Base-by-base conservation (phyloP, 495 filamentous ascomycete species). In the Chaetomium tenue region DNA sequence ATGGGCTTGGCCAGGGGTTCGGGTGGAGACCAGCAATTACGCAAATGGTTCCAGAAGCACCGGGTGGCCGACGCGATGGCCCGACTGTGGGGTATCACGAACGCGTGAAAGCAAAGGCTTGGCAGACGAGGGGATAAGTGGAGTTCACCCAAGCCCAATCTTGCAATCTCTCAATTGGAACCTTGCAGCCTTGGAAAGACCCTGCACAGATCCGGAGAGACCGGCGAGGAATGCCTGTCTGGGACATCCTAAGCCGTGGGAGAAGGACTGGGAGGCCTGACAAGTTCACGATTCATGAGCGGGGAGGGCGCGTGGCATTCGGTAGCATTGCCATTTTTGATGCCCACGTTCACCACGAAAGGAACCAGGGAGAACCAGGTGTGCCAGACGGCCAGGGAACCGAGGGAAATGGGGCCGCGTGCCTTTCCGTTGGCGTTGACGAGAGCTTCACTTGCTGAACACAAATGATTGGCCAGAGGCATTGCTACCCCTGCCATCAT, bases 31-130 rank as follows among this genome's bases (percentile, higher is more conserved):
- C 58, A 65, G 47, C 63, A 59, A 55, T 64, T 40, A 60, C 61
- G 52, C 52, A 56, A 56, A 37, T 63, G 61, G 61, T 63, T 57
- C 61, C 61, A 63, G 61, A 55, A 55, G 61, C 39, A 40, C 51
- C 48, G 25, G 20, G 50, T 9, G 60, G 60, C 30, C 60, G 60
- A 62, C 60, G 60, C 60, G 60, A 62, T 62, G 60, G 48, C 60
- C 53, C 62, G 54, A 54, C 42, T 57, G 62, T 64, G 55, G 63
- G 63, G 56, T 60, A 47, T 2, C 61, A 44, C 61, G 51, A 33
- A 47, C 51, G 61, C 61, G 61, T 63, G 33, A 61, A 61, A 39
- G 13, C 39, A 63, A 47, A 40, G 61, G 61, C 59, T 53, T n/a
- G 46, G 8, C 47, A 42, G 44, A 20, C 20, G 2, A 60, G 46